These are phyloP conservation scores for Reticulascus tulasneorum DNA, from an alignment of 2,329 filamentous ascomycete genomes.

Conservation along the genomic window DNA sequence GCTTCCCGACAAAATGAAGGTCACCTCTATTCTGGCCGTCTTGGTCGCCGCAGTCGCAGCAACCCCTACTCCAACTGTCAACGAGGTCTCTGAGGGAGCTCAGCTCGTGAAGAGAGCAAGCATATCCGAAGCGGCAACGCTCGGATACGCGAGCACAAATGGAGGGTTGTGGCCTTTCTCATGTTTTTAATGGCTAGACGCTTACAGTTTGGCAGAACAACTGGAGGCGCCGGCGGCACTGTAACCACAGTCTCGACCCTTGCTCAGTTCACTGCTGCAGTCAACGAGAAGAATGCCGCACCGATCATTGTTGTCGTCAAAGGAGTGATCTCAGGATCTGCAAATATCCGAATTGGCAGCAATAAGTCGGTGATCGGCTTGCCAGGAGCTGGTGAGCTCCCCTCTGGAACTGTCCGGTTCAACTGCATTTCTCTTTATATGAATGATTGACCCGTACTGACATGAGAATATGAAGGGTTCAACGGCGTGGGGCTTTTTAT, in stretches of 20 bases:
- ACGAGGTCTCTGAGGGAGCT: conserved; percentile 2
- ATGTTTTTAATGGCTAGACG: not conserved
- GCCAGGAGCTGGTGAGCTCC: conserved; percentile 13
- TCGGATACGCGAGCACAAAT: conserved; percentile 43
- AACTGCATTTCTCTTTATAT: not conserved
- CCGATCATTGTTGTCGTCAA: conserved; percentile 34
- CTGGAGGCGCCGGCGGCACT: conserved; percentile 42
- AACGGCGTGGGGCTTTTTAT: conserved; percentile 35
- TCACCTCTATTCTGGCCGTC: conserved; percentile 6
- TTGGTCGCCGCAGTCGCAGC: conserved; percentile 10
- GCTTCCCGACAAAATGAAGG: conserved; percentile 5
- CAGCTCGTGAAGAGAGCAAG: conserved; percentile 15
- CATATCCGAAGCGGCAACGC: conserved; percentile 19
- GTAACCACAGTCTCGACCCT: conserved; percentile 44
- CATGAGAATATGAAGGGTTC: conserved; percentile 5
- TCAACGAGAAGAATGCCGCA: conserved; percentile 29
- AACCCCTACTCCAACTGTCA: conserved; percentile 13
- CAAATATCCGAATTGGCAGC: conserved; percentile 34
- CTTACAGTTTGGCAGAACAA: conserved; percentile 30
- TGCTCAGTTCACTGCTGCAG: conserved; percentile 39
- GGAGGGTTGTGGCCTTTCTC: too few relatives aligned
- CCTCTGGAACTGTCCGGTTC: accelerated
- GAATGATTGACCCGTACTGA: not conserved
- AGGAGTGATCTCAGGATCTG: conserved; percentile 31
- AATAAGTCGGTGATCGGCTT: conserved; percentile 40